Evolutionary conservation across 495 filamentous ascomycete genomes (phyloP).

Genomic region (Aspergillus olivimuriae): DNA sequence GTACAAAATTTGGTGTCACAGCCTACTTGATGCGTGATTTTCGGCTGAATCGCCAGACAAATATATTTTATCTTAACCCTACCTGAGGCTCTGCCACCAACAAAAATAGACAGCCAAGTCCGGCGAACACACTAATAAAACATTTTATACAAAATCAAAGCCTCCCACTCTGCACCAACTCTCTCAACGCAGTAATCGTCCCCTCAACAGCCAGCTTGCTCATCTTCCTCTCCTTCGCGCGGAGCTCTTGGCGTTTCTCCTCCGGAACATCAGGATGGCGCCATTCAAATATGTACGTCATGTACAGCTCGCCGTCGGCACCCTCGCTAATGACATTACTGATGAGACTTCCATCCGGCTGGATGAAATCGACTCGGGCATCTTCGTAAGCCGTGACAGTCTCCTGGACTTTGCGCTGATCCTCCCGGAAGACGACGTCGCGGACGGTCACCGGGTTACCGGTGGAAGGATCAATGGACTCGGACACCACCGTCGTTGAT

Average conservation of each 20-base stretch:
- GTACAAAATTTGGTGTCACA: too few species aligned
- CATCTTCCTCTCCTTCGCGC: not conserved
- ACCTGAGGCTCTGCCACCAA: too few species aligned
- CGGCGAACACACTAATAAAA: too few species aligned
- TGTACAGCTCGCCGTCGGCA: not conserved
- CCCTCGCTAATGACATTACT: not conserved
- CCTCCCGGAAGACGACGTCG: not conserved
- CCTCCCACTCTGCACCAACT: not conserved
- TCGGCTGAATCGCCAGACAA: too few species aligned
- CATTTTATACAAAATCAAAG: too few species aligned
- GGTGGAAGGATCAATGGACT: not conserved
- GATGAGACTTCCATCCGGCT: not conserved
- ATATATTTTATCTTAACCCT: too few species aligned
- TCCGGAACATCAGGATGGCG: not conserved
- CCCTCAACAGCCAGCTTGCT: not conserved
- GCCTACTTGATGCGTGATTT: too few species aligned
- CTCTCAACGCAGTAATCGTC: not conserved
- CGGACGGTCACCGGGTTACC: not conserved
- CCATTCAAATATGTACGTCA: not conserved
- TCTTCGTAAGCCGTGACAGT: not conserved
- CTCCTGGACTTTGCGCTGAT: not conserved
- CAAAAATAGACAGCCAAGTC: too few species aligned
- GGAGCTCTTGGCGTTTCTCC: not conserved
- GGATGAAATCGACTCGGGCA: not conserved
- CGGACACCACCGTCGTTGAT: not conserved